These are phyloP conservation scores for Nicotiana knightiana DNA, from an alignment of 257 asterid species.

Conservation along the genomic window DNA sequence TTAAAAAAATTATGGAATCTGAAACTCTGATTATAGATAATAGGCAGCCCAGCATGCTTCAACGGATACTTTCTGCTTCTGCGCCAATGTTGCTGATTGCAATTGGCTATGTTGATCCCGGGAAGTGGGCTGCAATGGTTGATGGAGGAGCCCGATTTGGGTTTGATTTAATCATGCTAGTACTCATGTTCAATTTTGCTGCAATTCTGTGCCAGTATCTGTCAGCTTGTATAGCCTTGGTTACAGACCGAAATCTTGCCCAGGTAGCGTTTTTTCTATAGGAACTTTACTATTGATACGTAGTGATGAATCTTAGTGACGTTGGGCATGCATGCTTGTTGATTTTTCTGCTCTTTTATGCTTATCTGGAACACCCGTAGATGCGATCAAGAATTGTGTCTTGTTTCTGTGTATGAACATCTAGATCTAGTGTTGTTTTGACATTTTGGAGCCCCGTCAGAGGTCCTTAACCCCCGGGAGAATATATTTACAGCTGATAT, in stretches of 20 bases:
- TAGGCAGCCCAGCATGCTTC: slow-evolving; percentile 34
- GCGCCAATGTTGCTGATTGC: slow-evolving; percentile 79
- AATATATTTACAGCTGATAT: background rate
- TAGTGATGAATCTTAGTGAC: background rate
- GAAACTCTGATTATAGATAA: slow-evolving; percentile 30
- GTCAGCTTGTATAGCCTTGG: slow-evolving; percentile 76
- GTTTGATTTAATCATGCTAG: slow-evolving; percentile 47
- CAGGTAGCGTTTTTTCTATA: slow-evolving; percentile 45
- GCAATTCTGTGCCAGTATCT: slow-evolving; percentile 86
- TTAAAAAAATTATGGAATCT: slow-evolving; percentile 40
- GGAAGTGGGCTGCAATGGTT: slow-evolving; percentile 88
- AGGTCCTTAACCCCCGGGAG: background rate
- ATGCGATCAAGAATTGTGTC: background rate
- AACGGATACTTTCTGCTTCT: slow-evolving; percentile 64
- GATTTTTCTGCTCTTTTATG: background rate
- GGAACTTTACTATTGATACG: background rate
- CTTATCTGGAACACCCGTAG: background rate
- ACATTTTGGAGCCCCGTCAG: background rate
- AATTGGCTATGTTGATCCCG: slow-evolving; percentile 89
- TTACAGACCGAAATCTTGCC: slow-evolving; percentile 83
- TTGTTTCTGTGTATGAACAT: background rate
- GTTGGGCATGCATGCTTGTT: background rate
- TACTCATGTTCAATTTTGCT: slow-evolving; percentile 54
- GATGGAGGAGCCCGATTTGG: slow-evolving; percentile 96
- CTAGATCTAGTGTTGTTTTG: background rate